Evolutionary conservation across 257 asterid species (phyloP), one percentile per base, ranked within the genome.

Genomic region (Thymus quinquecostatus): DNA sequence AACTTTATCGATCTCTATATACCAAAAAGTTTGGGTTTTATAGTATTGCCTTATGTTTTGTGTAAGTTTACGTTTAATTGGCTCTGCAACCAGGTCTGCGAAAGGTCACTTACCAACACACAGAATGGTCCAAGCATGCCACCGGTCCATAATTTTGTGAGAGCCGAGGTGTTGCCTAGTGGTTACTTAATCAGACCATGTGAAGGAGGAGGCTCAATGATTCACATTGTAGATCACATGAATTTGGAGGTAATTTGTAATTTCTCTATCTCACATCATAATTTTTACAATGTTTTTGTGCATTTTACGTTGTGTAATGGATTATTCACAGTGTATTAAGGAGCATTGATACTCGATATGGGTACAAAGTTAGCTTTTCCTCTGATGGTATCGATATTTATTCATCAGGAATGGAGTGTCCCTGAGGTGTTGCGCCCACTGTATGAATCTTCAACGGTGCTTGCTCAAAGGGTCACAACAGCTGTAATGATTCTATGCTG

Each of bases 111-210:
- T 34, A 82, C 80, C 76, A 87, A 92, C 74, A 86, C 91, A 54
- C 97, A 89, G 60, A 92, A 92, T 77, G 95, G 95, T 81, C 95
- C 95, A 8, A 86, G 84, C 80, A 92, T 92, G 96, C 97, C 97
- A 29, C 83, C 95, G 11, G 95, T 83, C 50, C 93, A 77, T 71
- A 89, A 87, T 78, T 92, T 89, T 71, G 95, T 89, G 71, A 83
- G 97, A 74, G 97, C 96, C 5, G 97, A 92, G 80, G 78, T 92
- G 86, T 75, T 89, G 74, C 90, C 97, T 28, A 89, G 97, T 82
- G 97, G 97, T 51, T 92, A 83, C 86, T 82, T 92, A 38, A 82
- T 92, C 70, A 89, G 97, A 76, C 96, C 96, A 56, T 92, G 96
- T 75, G 97, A 91, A 34, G 97, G 97, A 10, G 96, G 97, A 44